Percentiles rank a stretch among this genome's conserved stretches.
Conservation (phyloP, 2,329 filamentous ascomycete genomes). For the Epichloe scottii region DNA sequence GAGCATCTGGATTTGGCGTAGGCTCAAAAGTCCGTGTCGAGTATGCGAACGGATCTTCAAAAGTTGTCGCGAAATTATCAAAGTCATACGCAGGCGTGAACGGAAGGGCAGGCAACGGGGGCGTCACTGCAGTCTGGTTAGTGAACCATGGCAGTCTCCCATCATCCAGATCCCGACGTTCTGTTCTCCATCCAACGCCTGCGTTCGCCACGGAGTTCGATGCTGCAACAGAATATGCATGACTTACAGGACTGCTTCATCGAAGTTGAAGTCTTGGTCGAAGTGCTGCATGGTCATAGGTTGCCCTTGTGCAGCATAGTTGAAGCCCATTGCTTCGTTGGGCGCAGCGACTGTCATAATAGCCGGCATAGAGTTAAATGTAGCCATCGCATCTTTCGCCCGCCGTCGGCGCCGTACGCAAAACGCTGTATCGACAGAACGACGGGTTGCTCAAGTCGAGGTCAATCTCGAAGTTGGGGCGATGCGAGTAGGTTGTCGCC, state of each 20-base stretch:
- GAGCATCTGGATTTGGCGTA: conserved; percentile 29
- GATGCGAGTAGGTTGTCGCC: not conserved
- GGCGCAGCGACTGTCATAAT: conserved; percentile 33
- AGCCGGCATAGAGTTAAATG: conserved; percentile 43
- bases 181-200: not conserved
- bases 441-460: not conserved
- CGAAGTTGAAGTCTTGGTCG: conserved; percentile 39
- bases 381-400: conserved; percentile 40
- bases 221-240: not conserved
- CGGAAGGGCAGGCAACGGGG: conserved; percentile 26
- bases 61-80: conserved; percentile 46
- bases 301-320: conserved; percentile 22
- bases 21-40: conserved; percentile 35
- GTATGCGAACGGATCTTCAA: conserved; percentile 54
- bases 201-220: not conserved
- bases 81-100: conserved; percentile 51
- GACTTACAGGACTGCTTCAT: conserved; percentile 44
- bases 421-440: conserved; percentile 1
- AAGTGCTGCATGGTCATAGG: conserved; percentile 37
- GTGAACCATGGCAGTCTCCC: not conserved
- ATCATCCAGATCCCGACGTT: not conserved
- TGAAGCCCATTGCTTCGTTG: conserved; percentile 35
- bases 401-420: conserved; percentile 17
- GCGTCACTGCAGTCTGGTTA: conserved; percentile 16
- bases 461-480: not conserved